These are phyloP conservation scores for Epichloe gansuensis DNA, from an alignment of 2,329 filamentous ascomycete genomes.

Conservation along the genomic window DNA sequence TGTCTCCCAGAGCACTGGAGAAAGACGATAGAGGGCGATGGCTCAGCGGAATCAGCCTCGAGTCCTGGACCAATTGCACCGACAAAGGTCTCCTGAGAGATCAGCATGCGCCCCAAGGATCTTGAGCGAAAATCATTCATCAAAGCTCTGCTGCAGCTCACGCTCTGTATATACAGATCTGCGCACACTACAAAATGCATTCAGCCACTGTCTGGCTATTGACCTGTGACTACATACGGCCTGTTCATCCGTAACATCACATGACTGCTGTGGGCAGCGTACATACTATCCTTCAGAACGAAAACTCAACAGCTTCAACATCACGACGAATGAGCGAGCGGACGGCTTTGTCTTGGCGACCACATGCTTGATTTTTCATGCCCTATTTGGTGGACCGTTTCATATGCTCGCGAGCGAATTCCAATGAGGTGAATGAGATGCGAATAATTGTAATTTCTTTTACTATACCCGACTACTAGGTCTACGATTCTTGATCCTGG, in stretches of 20 bases:
- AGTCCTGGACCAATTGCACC: constrained; percentile 17
- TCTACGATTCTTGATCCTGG: constrained; percentile 6
- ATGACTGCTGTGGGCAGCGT: constrained; percentile 6
- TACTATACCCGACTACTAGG: constrained; percentile 6
- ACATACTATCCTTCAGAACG: constrained; percentile 8
- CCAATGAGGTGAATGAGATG: constrained; percentile 6
- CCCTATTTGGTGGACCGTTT: neutral
- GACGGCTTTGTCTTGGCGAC: neutral
- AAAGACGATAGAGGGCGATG: constrained; percentile 89
- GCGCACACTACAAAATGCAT: neutral
- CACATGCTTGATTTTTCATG: neutral
- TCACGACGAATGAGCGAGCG: constrained; percentile 6
- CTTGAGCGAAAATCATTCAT: neutral
- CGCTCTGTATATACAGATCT: constrained; percentile 3
- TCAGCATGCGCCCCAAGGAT: neutral
- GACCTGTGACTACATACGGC: neutral
- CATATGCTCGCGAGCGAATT: constrained; percentile 4
- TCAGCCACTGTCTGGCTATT: neutral
- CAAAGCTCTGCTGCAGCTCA: neutral
- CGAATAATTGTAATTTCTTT: constrained; percentile 7
- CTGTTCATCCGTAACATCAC: constrained; percentile 6
- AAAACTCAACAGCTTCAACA: constrained; percentile 3
- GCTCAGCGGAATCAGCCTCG: constrained; percentile 52
- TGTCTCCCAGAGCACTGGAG: constrained; percentile 93
- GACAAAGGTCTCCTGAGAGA: constrained; percentile 4